Evolutionary conservation across 495 filamentous ascomycete species (phyloP).

Genomic region (Lasiosphaeris hirsuta): DNA sequence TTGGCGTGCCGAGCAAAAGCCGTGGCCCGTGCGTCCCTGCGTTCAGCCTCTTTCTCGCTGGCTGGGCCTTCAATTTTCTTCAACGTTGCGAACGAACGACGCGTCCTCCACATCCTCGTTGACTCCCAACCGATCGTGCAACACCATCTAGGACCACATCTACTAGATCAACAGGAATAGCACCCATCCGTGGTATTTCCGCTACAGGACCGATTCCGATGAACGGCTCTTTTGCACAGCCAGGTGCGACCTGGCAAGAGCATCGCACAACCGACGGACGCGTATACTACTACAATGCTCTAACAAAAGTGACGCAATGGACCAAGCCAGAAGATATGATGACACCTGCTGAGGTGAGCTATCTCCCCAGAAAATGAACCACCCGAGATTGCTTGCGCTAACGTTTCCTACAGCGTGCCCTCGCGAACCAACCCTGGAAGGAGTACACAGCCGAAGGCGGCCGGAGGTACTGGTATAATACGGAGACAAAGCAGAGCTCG

Average conservation of each 20-base stretch:
- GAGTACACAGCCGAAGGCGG: constrained; percentile 85
- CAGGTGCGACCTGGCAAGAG: constrained; percentile 70
- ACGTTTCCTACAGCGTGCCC: constrained; percentile 57
- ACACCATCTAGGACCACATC: no score
- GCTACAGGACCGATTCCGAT: constrained; percentile 38
- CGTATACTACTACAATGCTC: constrained; percentile 87
- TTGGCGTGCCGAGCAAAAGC: no score
- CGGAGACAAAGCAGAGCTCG: constrained; percentile 83
- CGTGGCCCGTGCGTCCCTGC: no score
- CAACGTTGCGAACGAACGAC: no score
- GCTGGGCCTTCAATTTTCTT: no score
- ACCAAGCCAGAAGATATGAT: constrained; percentile 87
- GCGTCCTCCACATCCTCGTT: no score
- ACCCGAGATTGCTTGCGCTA: constrained; percentile 3
- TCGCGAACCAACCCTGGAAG: constrained; percentile 85
- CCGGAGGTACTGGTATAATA: constrained; percentile 91
- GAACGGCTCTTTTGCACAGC: constrained; percentile 55
- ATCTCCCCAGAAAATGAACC: background rate
- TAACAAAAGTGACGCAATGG: constrained; percentile 91
- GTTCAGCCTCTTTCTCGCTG: no score
- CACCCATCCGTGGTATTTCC: background rate
- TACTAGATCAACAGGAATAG: no score
- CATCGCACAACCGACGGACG: constrained; percentile 79
- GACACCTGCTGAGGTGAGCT: constrained; percentile 75
- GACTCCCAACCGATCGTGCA: no score